These are phyloP conservation scores for Zoysia pacifica DNA, from an alignment of 176 grass and related monocot species.

Conservation along the genomic window DNA sequence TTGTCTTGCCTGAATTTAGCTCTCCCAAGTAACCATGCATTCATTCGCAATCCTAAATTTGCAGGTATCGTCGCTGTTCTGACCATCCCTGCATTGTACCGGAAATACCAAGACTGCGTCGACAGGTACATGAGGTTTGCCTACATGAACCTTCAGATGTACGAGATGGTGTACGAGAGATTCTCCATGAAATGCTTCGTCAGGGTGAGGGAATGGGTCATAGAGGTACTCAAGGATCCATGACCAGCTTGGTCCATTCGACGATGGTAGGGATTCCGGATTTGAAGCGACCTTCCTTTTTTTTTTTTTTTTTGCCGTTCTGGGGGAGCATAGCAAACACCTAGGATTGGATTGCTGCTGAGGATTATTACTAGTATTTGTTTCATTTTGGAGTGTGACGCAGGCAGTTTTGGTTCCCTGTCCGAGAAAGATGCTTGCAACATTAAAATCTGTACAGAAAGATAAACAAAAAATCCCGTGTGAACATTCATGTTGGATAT, in stretches of 20 bases:
- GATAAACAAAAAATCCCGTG: not conserved
- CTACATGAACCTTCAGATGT: slow-evolving; percentile 65
- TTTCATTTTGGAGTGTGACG: not conserved
- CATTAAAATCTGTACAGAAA: not conserved
- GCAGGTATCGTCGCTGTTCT: slow-evolving; percentile 56
- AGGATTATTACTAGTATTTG: not conserved
- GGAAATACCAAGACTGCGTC: slow-evolving; percentile 58
- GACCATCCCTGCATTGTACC: slow-evolving; percentile 67
- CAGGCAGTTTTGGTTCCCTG: not conserved
- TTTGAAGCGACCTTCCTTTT: too few species aligned
- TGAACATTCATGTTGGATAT: not conserved
- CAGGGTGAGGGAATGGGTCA: slow-evolving; percentile 43
- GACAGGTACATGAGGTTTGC: slow-evolving; percentile 44
- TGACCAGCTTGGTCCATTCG: slow-evolving; percentile 6
- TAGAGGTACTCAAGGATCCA: slow-evolving; percentile 55
- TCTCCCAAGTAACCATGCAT: not conserved
- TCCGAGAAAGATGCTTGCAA: not conserved
- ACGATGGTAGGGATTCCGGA: not conserved
- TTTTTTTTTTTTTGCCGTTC: not conserved
- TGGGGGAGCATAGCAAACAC: not conserved
- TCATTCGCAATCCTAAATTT: not conserved
- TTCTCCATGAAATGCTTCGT: slow-evolving; percentile 53
- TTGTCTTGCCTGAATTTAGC: not conserved
- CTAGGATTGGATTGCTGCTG: not conserved
- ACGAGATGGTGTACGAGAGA: slow-evolving; percentile 63